Conservation (phyloP, 2,329 filamentous ascomycete genomes). For the Pestalotiopsis sp. region DNA sequence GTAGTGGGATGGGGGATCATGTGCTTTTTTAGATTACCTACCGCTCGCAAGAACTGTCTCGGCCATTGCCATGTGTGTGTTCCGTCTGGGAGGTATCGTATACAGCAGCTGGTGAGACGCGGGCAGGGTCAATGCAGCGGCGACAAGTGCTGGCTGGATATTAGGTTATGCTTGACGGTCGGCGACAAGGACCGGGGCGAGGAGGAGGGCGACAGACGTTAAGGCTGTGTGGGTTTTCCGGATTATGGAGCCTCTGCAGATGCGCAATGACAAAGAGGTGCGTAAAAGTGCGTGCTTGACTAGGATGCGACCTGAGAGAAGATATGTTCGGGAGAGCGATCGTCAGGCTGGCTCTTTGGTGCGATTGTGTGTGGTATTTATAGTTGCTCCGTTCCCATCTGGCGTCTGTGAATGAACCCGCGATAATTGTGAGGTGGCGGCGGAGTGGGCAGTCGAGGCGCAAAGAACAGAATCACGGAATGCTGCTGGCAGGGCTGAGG, state of each 20-base stretch:
- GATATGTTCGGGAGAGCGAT: neutral
- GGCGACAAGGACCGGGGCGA: neutral
- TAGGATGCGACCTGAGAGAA: neutral
- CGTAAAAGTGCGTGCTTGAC: neutral
- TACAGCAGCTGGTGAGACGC: neutral
- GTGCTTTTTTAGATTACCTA: neutral
- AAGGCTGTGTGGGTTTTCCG: neutral
- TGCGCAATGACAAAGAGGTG: neutral
- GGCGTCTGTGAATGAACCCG: neutral
- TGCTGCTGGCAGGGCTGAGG: too few relatives aligned
- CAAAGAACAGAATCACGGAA: too few relatives aligned
- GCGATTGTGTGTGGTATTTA: neutral
- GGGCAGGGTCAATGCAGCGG: neutral
- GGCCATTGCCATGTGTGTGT: conserved; percentile 8
- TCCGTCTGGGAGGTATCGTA: neutral
- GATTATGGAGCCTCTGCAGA: neutral
- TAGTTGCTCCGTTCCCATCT: neutral
- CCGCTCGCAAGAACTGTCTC: conserved; percentile 2
- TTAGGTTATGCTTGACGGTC: neutral
- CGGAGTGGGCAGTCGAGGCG: too few relatives aligned
- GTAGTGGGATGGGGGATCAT: neutral
- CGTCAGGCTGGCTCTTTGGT: neutral
- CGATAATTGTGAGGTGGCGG: too few relatives aligned
- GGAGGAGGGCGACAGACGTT: neutral
- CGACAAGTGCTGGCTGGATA: neutral